Evolutionary conservation across 139 green algal genomes (phyloP), one percentile per base, ranked within the genome.

Genomic region (Chlorella sorokiniana): DNA sequence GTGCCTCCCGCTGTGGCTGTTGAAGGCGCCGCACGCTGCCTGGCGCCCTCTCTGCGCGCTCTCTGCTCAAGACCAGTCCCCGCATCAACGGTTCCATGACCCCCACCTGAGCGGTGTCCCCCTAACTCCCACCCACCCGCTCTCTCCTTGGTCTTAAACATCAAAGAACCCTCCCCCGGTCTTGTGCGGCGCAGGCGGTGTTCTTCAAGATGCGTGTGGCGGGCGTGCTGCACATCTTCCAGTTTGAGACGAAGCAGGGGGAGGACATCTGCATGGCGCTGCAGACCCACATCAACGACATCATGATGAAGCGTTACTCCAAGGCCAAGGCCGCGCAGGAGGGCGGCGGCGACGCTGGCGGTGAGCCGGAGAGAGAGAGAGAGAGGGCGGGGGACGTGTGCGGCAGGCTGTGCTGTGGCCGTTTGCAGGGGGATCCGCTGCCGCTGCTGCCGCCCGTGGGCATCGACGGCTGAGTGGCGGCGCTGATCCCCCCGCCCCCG

Each of bases 151-250:
- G 40, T 35, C 5, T 7, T 40, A 1, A 25, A 25, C 27, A 8
- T 35, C 64, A 18, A 18, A 33, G 37, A 78, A 88, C 11, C 85
- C 87, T 81, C 83, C 89, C 67, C 35, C 65, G n/a, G n/a, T n/a
- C n/a, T n/a, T n/a, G n/a, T n/a, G n/a, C 82, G 48, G 40, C 35
- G 52, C 71, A 87, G 79, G 96, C 96, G 1, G 95, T 99, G 42
- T 98, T 98, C 86, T 99, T 99, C 93, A 99, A 99, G 89, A 99
- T 99, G 96, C 91, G 96, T 11, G 95, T 99, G 54, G 95, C 93
- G 42, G 95, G 94, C 35, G 94, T 97, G 73, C 86, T 99, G 90
- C 96, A 99, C 87, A 95, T 98, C 70, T 98, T 99, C 89, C 95
- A 99, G 88, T 99, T 99, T 87, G 94, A 98, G 82, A 98, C 93